Conservation (phyloP, 2,329 filamentous ascomycete genomes). For the Neospermospora avenae region DNA sequence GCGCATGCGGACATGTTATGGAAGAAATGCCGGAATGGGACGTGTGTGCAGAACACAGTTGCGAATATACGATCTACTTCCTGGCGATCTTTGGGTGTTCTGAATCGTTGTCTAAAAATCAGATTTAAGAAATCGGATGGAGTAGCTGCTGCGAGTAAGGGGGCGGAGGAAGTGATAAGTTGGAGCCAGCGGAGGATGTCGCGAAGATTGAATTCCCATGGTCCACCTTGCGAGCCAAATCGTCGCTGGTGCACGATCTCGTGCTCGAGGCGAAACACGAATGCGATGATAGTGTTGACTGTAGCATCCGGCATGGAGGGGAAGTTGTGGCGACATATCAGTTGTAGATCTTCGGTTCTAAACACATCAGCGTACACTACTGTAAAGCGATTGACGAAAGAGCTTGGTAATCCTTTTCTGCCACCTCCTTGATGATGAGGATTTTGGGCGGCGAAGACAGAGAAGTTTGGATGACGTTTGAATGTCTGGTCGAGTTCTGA, state of each 20-base stretch:
- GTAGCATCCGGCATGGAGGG: conserved; percentile 57
- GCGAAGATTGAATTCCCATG: conserved; percentile 95
- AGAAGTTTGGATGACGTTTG: conserved; percentile 81
- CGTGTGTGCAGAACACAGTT: conserved; percentile 51
- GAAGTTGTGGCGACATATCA: conserved; percentile 79
- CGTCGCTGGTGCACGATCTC: conserved; percentile 59
- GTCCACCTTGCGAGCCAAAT: conserved; percentile 65
- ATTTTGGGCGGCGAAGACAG: conserved; percentile 96
- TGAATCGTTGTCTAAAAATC: conserved; percentile 84
- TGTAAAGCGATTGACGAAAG: conserved; percentile 97
- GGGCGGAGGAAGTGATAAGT: conserved; percentile 58
- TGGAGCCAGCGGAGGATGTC: conserved; percentile 87
- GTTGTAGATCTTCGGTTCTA: conserved; percentile 71
- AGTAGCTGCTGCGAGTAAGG: conserved; percentile 57
- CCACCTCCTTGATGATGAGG: conserved; percentile 96
- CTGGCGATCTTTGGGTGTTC: conserved; percentile 64
- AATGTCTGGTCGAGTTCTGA: conserved; percentile 95
- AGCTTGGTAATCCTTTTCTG: conserved; percentile 88
- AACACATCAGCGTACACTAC: conserved; percentile 96
- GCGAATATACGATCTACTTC: conserved; percentile 65
- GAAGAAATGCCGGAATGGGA: conserved; percentile 57
- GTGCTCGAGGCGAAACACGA: conserved; percentile 76
- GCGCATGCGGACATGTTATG: conserved; percentile 63
- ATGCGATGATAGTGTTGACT: conserved; percentile 67
- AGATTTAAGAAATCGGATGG: conserved; percentile 75